Conservation (phyloP, 2,329 filamentous ascomycete genomes). For the Exophiala bonariae region DNA sequence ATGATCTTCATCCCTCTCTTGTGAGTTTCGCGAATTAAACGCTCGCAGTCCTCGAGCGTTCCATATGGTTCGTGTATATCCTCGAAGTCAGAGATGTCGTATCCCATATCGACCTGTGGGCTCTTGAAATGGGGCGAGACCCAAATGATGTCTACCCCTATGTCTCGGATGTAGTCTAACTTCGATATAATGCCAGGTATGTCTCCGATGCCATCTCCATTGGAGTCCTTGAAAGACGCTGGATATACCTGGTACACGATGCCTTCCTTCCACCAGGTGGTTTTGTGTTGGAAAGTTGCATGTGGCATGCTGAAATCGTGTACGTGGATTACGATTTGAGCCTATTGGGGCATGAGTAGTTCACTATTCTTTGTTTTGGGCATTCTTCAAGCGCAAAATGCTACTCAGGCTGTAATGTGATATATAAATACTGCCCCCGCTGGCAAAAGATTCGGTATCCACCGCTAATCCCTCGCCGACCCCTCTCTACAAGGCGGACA, state of each 20-base stretch:
- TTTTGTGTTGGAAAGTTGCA: too few species aligned
- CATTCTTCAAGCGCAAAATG: too few species aligned
- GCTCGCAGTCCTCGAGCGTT: conserved; percentile 60
- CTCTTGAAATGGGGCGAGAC: conserved; percentile 65
- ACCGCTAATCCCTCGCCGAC: too few species aligned
- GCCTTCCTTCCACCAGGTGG: conserved; percentile 65
- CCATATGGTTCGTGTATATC: conserved; percentile 62
- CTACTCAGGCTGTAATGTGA: too few species aligned
- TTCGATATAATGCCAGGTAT: conserved; percentile 64
- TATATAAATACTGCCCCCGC: too few species aligned
- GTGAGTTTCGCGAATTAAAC: conserved; percentile 57
- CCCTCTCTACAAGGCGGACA: too few species aligned
- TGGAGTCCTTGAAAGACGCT: conserved; percentile 59
- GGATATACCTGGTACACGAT: conserved; percentile 64
- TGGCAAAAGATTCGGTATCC: too few species aligned
- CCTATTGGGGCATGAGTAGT: too few species aligned
- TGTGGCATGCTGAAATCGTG: too few species aligned
- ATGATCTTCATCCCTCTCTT: conserved; percentile 65
- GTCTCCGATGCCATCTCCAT: conserved; percentile 62
- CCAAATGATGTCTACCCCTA: conserved; percentile 68
- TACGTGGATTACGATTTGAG: too few species aligned
- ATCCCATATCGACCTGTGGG: conserved; percentile 69
- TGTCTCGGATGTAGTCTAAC: conserved; percentile 59
- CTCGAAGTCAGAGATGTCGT: conserved; percentile 67
- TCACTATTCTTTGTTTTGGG: too few species aligned